Evolutionary conservation across 768 basidiomycete genomes (phyloP).

Genomic region (Pholiota molesta): DNA sequence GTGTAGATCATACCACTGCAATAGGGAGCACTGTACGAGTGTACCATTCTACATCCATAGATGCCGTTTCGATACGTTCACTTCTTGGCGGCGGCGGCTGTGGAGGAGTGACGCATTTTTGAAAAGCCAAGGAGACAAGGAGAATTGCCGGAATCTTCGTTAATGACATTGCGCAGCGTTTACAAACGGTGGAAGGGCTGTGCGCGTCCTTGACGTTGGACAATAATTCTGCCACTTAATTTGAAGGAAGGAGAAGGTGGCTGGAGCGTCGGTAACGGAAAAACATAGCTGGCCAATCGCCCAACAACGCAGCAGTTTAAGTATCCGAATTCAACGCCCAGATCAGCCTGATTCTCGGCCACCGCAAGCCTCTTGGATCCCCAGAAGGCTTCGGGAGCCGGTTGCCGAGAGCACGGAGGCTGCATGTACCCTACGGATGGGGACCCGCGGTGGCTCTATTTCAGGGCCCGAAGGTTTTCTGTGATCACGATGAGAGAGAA

Average conservation of each 20-base stretch:
- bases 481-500: too few relatives aligned
- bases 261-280: neutral
- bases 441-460: neutral
- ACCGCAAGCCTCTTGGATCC: neutral
- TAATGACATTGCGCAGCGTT: slow-evolving; percentile 12
- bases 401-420: neutral
- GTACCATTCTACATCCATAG: slow-evolving; percentile 6
- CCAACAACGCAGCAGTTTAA: neutral
- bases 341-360: neutral
- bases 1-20: neutral
- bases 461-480: too few relatives aligned
- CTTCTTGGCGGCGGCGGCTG: slow-evolving; percentile 15
- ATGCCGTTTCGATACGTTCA: slow-evolving; percentile 11
- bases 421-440: neutral
- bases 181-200: neutral
- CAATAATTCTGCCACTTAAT: neutral
- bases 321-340: neutral
- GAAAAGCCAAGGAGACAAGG: slow-evolving; percentile 14
- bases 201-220: too few relatives aligned
- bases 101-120: slow-evolving; percentile 15
- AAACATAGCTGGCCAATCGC: neutral
- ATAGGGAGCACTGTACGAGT: slow-evolving; percentile 2
- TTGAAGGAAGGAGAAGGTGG: too few relatives aligned
- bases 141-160: slow-evolving; percentile 18
- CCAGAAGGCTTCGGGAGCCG: neutral